Evolutionary conservation across 345 rosid genomes (phyloP).

Genomic region (Dimocarpus longan): DNA sequence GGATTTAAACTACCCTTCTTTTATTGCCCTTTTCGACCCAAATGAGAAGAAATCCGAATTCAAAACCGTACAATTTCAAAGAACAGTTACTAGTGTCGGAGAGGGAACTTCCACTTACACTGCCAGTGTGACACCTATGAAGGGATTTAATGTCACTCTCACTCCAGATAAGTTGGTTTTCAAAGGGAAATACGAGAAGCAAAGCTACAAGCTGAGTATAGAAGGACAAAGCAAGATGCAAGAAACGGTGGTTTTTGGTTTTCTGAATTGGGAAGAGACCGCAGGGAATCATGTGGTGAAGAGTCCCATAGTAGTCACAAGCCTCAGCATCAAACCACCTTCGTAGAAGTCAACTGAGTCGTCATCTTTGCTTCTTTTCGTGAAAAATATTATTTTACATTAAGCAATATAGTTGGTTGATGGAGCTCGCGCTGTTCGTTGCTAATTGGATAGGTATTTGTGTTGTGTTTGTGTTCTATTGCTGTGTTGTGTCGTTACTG

Average conservation of each 20-base stretch:
- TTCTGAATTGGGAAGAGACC: slow-evolving; percentile 49
- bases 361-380: neutral
- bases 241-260: slow-evolving; percentile 35
- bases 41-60: too few species aligned
- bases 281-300: slow-evolving; percentile 39
- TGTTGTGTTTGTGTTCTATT: too few species aligned
- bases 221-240: slow-evolving; percentile 32
- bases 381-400: slow-evolving; percentile 12
- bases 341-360: too few species aligned
- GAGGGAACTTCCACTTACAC: slow-evolving; percentile 35
- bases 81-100: slow-evolving; percentile 63
- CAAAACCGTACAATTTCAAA: slow-evolving; percentile 22
- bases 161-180: slow-evolving; percentile 46
- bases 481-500: too few species aligned
- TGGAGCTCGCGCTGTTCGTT: too few species aligned
- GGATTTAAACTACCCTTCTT: slow-evolving; percentile 66
- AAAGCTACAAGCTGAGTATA: slow-evolving; percentile 41
- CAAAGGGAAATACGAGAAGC: slow-evolving; percentile 42
- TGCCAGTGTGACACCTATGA: slow-evolving; percentile 30
- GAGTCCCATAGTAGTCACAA: slow-evolving; percentile 47
- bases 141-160: slow-evolving; percentile 37
- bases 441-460: too few species aligned
- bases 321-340: too few species aligned
- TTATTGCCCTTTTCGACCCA: slow-evolving; percentile 34
- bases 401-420: too few species aligned